These are phyloP conservation scores for Blepharisma japonicum DNA, from an alignment of 73 alveolate genomes.

Conservation along the genomic window DNA sequence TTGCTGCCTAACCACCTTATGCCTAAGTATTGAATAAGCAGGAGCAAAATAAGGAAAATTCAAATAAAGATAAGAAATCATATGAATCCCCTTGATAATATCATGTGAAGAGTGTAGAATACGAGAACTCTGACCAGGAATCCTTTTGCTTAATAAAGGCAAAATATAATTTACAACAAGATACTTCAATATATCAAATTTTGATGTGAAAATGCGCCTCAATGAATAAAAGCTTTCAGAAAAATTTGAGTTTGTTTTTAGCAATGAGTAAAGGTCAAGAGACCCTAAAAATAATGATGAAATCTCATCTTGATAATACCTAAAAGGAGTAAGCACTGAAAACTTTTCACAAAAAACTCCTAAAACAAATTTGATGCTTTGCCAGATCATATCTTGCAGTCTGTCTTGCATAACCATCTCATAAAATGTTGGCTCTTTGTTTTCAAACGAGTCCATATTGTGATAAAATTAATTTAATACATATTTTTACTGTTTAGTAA, in stretches of 20 bases:
- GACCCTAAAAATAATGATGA: background rate
- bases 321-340: background rate
- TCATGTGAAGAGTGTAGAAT: background rate
- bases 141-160: background rate
- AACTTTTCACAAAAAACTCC: background rate
- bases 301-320: background rate
- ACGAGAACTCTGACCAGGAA: background rate
- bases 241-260: background rate
- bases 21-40: background rate
- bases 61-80: slow-evolving; percentile 7
- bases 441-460: no score
- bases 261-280: background rate
- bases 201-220: background rate
- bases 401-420: slow-evolving; percentile 28
- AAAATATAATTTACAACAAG: background rate
- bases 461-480: background rate
- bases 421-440: slow-evolving; percentile 6
- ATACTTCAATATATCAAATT: background rate
- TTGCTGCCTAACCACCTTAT: slow-evolving; percentile 5
- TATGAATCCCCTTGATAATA: background rate
- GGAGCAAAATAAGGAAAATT: slow-evolving; percentile 5
- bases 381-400: slow-evolving; percentile 18
- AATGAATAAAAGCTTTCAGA: slow-evolving; percentile 16
- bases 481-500: background rate
- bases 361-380: background rate